Evolutionary conservation across 2,329 filamentous ascomycete species (phyloP), one percentile per base, ranked within the genome.

Genomic region (Pyrenophora seminiperda): DNA sequence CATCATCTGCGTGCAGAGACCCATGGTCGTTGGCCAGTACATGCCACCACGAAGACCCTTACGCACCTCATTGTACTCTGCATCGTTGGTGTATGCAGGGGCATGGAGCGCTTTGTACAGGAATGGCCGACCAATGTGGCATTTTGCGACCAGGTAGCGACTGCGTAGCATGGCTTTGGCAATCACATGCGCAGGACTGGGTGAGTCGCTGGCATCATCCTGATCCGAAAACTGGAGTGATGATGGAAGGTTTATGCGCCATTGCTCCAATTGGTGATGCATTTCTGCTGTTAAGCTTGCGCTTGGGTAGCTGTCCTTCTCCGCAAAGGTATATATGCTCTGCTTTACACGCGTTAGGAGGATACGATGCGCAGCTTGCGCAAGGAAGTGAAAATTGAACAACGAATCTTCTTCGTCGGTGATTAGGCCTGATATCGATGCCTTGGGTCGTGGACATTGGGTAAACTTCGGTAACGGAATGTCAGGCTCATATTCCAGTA

Each of bases 381-480:
- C 80, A 5, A 83, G 75, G 53, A 83, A 83, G 55, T 83, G 80
- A 49, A 82, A 82, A 62, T 82, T 80, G 65, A 81, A 82, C 53
- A 80, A 79, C 1, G 79, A 76, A 50, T 82, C 79, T 46, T 81
- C 78, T 31, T 79, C 74, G 38, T 79, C 74, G 5, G 70, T 71
- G 2, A 71, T 40, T 51, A 71, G 19, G 58, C 67, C 38, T 55
- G 69, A 56, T 48, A 70, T 70, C 1, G 64, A 70, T 3, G 66
- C 67, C 51, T 70, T 70, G 1, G 68, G 66, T 13, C 66, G 61
- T 13, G 75, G 75, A 47, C 76, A 81, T 3, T 70, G 66, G 20
- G 76, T 79, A 47, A 83, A 83, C 58, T 79, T 81, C 0, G 80
- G 80, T 19, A 83, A 74, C 0, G 80, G 79, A 14, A 81, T 77